Conservation (phyloP, 495 filamentous ascomycete genomes). For the Penicillium paradoxum region DNA sequence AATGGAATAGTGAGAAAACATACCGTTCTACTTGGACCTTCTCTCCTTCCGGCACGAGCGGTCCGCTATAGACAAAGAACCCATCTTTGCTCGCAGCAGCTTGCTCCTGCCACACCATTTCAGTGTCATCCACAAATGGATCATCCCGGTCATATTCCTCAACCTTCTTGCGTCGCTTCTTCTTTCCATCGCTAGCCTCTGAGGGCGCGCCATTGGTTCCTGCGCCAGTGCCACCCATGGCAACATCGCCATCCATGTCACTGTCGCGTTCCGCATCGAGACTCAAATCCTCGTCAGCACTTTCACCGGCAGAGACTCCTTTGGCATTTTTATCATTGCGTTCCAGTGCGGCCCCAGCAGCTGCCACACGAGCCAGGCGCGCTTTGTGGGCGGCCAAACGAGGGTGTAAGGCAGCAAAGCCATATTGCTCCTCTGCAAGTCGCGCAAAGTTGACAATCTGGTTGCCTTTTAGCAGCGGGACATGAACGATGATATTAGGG, state of each 20-base stretch:
- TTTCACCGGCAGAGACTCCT: slow-evolving; percentile 61
- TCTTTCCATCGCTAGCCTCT: slow-evolving; percentile 53
- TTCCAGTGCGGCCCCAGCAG: slow-evolving; percentile 76
- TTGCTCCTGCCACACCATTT: slow-evolving; percentile 92
- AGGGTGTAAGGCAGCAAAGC: slow-evolving; percentile 89
- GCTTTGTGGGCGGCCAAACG: slow-evolving; percentile 79
- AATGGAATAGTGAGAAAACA: slow-evolving; percentile 16
- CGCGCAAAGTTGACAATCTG: slow-evolving; percentile 94
- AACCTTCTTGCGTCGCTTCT: slow-evolving; percentile 71
- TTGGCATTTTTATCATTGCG: slow-evolving; percentile 48
- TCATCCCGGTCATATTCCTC: slow-evolving; percentile 97
- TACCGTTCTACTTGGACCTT: slow-evolving; percentile 79
- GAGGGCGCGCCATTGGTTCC: slow-evolving; percentile 44
- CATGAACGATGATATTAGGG: slow-evolving; percentile 78
- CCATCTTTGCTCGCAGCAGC: slow-evolving; percentile 90
- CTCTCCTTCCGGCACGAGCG: slow-evolving; percentile 79
- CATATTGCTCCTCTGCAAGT: slow-evolving; percentile 87
- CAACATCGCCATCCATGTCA: slow-evolving; percentile 68
- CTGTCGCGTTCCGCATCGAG: slow-evolving; percentile 43
- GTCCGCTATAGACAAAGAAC: slow-evolving; percentile 84
- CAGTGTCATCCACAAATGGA: slow-evolving; percentile 95
- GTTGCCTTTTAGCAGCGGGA: slow-evolving; percentile 73
- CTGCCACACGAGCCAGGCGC: slow-evolving; percentile 74
- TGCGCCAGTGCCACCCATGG: slow-evolving; percentile 57
- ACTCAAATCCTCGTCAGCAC: slow-evolving; percentile 51